Evolutionary conservation across 768 basidiomycete species (phyloP), one percentile per base, ranked within the genome.

Genomic region (Lentinula boryana): DNA sequence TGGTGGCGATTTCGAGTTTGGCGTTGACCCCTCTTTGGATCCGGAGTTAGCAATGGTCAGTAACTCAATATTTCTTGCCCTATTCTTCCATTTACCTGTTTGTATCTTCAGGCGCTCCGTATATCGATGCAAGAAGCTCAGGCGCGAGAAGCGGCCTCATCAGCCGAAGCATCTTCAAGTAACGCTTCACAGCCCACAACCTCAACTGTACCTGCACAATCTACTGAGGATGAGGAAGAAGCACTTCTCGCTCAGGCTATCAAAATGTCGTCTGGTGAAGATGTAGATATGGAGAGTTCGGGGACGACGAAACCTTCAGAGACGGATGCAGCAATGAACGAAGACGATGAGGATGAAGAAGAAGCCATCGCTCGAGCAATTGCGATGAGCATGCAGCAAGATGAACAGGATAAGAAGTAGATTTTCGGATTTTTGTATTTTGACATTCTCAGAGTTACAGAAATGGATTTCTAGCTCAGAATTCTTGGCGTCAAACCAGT

Each of bases 71-170:
- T 15, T 38, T 58, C 18, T 44, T 35, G 33, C 16, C 16, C n/a
- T 48, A 23, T 51, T 2, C 32, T 49, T 4, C 12, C 36, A 38
- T 38, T n/a, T 57, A 49, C 36, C 9, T 59, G 5, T 10, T 16
- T 46, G 12, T 7, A 46, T 15, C 23, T 58, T 31, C 65, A 97
- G 95, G 96, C 95, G 9, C 82, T 99, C 44, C 90, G 95, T 38
- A 93, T 98, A 91, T 98, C 95, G 1, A 86, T 98, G 82, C 92
- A 96, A 76, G 95, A 97, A 70, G 93, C 94, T 55, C 86, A 88
- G 68, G 93, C 92, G 16, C 87, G 95, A 12, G 80, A 83, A 71
- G 79, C 78, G 5, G 81, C 78, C 10, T 83, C 78, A 54, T 68
- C 77, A 13, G 63, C 76, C 8, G 56, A 72, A 31, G 66, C 71